Evolutionary conservation across 768 basidiomycete species (phyloP), one percentile per base, ranked within the genome.

Genomic region (Boletus sp.): DNA sequence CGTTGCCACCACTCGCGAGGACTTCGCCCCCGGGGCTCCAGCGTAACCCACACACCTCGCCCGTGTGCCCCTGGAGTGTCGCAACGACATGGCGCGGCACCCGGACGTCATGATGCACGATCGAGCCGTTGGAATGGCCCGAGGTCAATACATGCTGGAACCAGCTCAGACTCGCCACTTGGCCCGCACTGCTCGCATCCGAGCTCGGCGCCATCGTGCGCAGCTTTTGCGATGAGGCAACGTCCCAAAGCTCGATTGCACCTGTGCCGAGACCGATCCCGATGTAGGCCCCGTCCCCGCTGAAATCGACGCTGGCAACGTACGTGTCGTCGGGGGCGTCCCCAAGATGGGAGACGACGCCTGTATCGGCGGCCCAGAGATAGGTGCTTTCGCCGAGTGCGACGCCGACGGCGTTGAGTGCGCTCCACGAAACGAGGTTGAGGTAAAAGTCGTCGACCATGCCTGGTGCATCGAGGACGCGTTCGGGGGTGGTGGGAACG

Each of bases 371-470:
- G 59, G 83, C 87, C 96, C 96, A 99, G 53, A 97, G 83, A 72
- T 96, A 99, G 1, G 90, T 93, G 45, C 80, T 80, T 40, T 88
- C 84, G 42, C 85, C 90, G 11, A 99, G 81, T 0, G 90, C 96
- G 51, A 99, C 95, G 2, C 90, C 94, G 11, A 99, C 84, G 27
- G 85, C 74, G 70, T 98, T 98, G 60, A 82, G 82, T 39, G 79
- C 80, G 34, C 88, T 89, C 97, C 97, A 99, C 17, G 87, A 81
- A 48, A 98, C 70, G 49, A 99, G 78, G 70, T 98, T 99, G 65
- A 99, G 83, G 67, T 99, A 99, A 70, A 96, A 99, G 70, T 99
- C 97, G 60, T 98, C 93, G 10, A 85, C 79, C 79, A 90, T 86
- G 7, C 92, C 92, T 1, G 94, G 94, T 0, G 96, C 96, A 62